phyloP scores from a whole-genome alignment of 108 stramenopile genomes.

The Schizochytrium sp. region DNA sequence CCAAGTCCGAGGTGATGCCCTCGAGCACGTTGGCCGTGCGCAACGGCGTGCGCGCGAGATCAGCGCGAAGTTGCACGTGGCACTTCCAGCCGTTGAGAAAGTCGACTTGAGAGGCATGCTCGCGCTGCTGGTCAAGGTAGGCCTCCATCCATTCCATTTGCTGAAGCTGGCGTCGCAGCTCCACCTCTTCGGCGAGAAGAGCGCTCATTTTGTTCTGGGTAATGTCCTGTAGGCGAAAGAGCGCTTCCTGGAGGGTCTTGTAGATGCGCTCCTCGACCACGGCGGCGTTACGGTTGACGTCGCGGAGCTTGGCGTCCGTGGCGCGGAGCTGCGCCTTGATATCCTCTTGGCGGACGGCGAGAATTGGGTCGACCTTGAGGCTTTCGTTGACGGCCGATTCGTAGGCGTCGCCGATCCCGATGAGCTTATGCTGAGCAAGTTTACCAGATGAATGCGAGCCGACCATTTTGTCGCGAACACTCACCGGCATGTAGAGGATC shows the following conservation, averaged over 20 bases:
- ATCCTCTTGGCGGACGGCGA: neutral
- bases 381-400: neutral
- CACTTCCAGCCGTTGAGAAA: constrained; percentile 21
- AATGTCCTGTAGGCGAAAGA: constrained; percentile 1
- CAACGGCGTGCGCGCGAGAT: neutral
- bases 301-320: neutral
- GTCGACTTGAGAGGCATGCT: neutral
- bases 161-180: constrained; percentile 11
- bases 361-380: neutral
- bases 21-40: neutral
- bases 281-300: constrained; percentile 15
- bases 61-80: constrained; percentile 16
- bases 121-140: constrained; percentile 9
- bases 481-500: constrained; percentile 11
- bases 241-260: neutral
- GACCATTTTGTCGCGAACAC: constrained; percentile 18
- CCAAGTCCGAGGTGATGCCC: neutral
- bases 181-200: constrained; percentile 26
- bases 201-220: constrained; percentile 16
- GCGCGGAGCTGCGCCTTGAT: neutral
- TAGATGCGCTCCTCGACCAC: constrained; percentile 24
- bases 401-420: constrained; percentile 23
- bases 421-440: constrained; percentile 18
- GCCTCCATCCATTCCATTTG: constrained; percentile 22
- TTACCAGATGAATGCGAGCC: constrained; percentile 3